Percentiles rank a stretch among this genome's conserved stretches.
These are phyloP conservation scores for Perilla frutescens DNA, from an alignment of 257 asterid species.

Conservation along the genomic window DNA sequence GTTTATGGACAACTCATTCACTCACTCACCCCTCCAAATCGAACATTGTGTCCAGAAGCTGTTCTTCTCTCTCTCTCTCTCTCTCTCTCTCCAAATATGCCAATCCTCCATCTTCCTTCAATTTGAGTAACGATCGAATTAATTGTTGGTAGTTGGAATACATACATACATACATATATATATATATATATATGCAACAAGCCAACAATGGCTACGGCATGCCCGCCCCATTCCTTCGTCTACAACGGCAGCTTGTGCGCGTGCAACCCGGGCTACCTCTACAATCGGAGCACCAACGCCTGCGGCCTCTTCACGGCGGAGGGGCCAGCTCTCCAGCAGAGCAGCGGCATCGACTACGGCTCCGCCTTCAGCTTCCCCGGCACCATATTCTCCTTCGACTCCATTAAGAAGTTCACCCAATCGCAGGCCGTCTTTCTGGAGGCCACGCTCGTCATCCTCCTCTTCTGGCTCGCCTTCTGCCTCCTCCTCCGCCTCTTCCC, in stretches of 20 bases:
- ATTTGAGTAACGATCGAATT: not conserved
- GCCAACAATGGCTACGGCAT: slow-evolving; percentile 44
- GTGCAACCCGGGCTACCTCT: slow-evolving; percentile 79
- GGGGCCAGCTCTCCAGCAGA: slow-evolving; percentile 43
- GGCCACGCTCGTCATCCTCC: slow-evolving; percentile 70
- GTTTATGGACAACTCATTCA: not conserved
- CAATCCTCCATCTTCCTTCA: not conserved
- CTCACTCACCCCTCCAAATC: not conserved
- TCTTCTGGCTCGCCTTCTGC: slow-evolving; percentile 80
- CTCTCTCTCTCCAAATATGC: not conserved
- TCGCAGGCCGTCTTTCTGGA: slow-evolving; percentile 93
- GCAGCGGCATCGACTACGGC: slow-evolving; percentile 72
- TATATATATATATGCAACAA: no score
- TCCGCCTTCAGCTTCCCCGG: slow-evolving; percentile 59
- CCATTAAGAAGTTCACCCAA: slow-evolving; percentile 79
- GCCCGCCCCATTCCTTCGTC: slow-evolving; percentile 67
- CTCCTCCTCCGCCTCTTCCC: slow-evolving; percentile 63
- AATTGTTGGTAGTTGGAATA: slow-evolving; percentile 1
- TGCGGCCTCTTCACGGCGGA: slow-evolving; percentile 56
- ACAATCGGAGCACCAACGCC: slow-evolving; percentile 43
- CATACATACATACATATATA: not conserved
- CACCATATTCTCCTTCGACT: slow-evolving; percentile 71
- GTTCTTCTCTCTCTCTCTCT: slow-evolving; percentile 10
- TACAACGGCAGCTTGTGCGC: slow-evolving; percentile 69
- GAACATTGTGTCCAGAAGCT: not conserved